Evolutionary conservation across 345 rosid species (phyloP).

Genomic region (Draba incana): DNA sequence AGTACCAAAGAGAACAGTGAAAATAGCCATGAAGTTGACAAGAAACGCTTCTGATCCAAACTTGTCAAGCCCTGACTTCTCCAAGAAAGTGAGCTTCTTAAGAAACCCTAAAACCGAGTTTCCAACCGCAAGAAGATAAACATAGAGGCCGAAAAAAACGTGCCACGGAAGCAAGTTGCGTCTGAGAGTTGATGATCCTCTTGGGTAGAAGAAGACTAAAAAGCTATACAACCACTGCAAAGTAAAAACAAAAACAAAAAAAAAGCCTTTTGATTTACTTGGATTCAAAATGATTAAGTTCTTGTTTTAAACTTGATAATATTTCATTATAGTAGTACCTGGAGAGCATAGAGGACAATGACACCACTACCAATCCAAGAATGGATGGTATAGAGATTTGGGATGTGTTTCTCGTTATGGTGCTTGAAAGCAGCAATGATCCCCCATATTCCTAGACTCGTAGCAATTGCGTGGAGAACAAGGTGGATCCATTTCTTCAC

Average conservation of each 20-base stretch:
- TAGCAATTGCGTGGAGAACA: constrained; percentile 70
- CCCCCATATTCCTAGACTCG: constrained; percentile 65
- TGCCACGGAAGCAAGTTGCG: constrained; percentile 74
- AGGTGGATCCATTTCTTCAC: constrained; percentile 70
- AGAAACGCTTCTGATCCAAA: constrained; percentile 80
- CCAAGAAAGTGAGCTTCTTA: constrained; percentile 88
- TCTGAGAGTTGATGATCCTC: constrained; percentile 55
- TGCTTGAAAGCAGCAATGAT: constrained; percentile 69
- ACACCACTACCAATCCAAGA: constrained; percentile 83
- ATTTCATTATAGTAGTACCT: constrained; percentile 48
- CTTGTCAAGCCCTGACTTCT: constrained; percentile 66
- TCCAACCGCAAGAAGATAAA: constrained; percentile 61
- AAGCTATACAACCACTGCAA: constrained; percentile 83
- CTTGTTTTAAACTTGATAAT: not conserved
- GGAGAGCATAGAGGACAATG: constrained; percentile 69
- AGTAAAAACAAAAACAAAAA: no score
- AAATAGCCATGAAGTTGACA: constrained; percentile 78
- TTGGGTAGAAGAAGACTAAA: constrained; percentile 65
- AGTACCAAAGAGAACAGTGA: constrained; percentile 60
- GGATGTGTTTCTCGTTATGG: constrained; percentile 70
- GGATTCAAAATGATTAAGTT: constrained; percentile 1
- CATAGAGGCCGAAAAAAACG: constrained; percentile 59
- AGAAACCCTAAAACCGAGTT: constrained; percentile 68
- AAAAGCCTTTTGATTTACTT: not conserved
- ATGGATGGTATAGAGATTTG: constrained; percentile 83